Conservation (phyloP, 129 eudicot genomes). For the Pulicaria dysenterica region DNA sequence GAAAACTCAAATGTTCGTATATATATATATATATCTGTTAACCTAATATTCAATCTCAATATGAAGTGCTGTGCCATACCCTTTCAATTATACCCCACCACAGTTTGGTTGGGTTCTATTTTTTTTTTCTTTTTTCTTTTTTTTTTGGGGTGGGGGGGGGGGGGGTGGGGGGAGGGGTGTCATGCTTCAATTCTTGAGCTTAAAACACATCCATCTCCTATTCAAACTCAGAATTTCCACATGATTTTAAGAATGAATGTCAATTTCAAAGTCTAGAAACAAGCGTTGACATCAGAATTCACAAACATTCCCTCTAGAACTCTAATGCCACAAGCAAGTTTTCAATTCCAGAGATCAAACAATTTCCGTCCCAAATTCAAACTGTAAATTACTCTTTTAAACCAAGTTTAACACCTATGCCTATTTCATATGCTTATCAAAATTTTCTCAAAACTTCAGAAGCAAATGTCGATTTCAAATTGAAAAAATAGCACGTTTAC, state of each 20-base stretch:
- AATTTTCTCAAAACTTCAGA: background rate
- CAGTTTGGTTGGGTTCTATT: too few relatives aligned
- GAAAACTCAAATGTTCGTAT: too few relatives aligned
- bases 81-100: too few relatives aligned
- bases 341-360: slow-evolving; percentile 7
- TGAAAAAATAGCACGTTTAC: background rate
- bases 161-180: too few relatives aligned
- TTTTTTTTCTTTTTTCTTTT: too few relatives aligned
- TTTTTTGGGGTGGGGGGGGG: too few relatives aligned
- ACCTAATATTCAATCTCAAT: too few relatives aligned
- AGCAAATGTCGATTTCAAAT: background rate
- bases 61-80: too few relatives aligned
- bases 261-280: background rate
- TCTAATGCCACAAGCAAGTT: background rate
- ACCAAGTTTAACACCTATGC: background rate
- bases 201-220: too few relatives aligned
- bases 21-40: too few relatives aligned
- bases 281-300: background rate
- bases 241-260: background rate
- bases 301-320: slow-evolving; percentile 6
- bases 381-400: background rate
- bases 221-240: background rate
- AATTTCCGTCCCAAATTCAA: background rate
- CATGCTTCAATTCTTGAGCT: too few relatives aligned
- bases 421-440: background rate